Base-by-base conservation (phyloP, 1,284 basidiomycete genomes). In the Cystobasidium slooffiae region DNA sequence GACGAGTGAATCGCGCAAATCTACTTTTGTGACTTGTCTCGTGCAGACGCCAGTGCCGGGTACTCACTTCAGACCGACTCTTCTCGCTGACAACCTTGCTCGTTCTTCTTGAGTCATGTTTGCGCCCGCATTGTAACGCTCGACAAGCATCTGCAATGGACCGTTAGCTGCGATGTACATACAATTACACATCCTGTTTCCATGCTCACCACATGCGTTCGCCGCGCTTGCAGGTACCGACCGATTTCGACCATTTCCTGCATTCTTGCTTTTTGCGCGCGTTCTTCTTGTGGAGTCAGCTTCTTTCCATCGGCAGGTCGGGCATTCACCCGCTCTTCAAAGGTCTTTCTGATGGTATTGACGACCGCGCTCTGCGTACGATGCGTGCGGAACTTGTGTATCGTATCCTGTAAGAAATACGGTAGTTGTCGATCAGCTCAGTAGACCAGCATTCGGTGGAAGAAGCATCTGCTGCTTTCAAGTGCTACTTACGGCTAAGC, bases 101-200 rank as follows among this genome's bases (percentile, higher is more conserved):
- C 73, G 55, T 61, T 75, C 73, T 51, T 75, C 73, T 43, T 75
- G 73, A 24, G 73, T 68, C 73, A 75, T 75, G 8, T 75, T 62
- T 2, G 56, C 46, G 52, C 65, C 65, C 6, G 66, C 56, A 56
- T 75, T 75, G 46, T 75, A 75, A 22, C 73, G 63, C 52, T 62
- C 51, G 16, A 75, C 22, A 22, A 75, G 66, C 18, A 43, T 61
- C 73, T 75, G 22, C 14, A 16, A 59, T 7, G 43, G n/a, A 49
- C 10, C 22, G 1, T 58, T 24, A 58, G 22, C 22, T 22, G 39
- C 49, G 20, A 9, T 18, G 39, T 37, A 20, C 39, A 22, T 8
- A n/a, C 9, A n/a, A 52, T 9, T 12, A 43, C 9, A 41, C 52
- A 37, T 31, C 31, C 2, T 68, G 24, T 22, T 8, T 18, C 18